A percentile compares a stretch with the other conserved stretches of the same genome.
phyloP scores from a whole-genome alignment of 371 early-diverging fungal genomes.

The Sporodiniella umbellata region DNA sequence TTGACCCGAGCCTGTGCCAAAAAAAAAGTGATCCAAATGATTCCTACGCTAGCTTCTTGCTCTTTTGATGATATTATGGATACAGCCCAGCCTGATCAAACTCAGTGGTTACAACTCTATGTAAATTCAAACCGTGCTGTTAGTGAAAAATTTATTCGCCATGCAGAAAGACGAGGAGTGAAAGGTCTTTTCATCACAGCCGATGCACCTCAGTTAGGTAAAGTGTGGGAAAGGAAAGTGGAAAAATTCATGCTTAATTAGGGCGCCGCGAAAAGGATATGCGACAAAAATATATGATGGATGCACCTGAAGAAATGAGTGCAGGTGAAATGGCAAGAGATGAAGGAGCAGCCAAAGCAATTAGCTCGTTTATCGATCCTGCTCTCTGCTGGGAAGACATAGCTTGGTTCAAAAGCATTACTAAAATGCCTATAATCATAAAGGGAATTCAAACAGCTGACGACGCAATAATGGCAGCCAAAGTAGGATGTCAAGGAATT shows the following conservation, averaged over 20 bases:
- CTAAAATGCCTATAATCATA: conserved; percentile 82
- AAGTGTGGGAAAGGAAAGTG: no score
- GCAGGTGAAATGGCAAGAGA: conserved; percentile 31
- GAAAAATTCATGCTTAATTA: no score
- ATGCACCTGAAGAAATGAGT: conserved; percentile 29
- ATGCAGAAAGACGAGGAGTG: conserved; percentile 81
- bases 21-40: conserved; percentile 57
- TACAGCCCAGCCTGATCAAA: conserved; percentile 37
- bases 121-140: conserved; percentile 78
- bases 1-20: conserved; percentile 61
- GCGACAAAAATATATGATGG: conserved; percentile 62
- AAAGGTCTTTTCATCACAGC: conserved; percentile 88
- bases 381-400: conserved; percentile 85
- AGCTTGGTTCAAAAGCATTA: conserved; percentile 80
- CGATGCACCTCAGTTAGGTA: conserved; percentile 84
- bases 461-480: conserved; percentile 86
- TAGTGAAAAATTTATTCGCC: conserved; percentile 69
- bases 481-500: conserved; percentile 76
- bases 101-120: conserved; percentile 89
- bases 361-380: conserved; percentile 75
- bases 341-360: conserved; percentile 74
- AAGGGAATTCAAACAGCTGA: conserved; percentile 90
- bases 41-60: conserved; percentile 73
- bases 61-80: conserved; percentile 62
- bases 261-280: conserved; percentile 91